Evolutionary conservation across 2,329 filamentous ascomycete species (phyloP).

Genomic region (Rachicladosporium sp.): DNA sequence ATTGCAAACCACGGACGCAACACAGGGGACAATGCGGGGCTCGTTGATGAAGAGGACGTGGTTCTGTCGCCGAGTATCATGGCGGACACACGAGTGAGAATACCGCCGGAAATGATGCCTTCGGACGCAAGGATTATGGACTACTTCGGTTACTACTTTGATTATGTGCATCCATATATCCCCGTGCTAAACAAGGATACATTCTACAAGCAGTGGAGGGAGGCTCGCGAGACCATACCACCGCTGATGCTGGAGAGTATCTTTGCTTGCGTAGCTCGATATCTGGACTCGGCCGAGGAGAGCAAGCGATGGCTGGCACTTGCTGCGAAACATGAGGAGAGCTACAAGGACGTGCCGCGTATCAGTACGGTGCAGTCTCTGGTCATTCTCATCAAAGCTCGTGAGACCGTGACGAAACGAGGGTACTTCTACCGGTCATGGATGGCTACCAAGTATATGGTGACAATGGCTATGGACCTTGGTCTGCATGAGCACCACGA

Average conservation of each 20-base stretch:
- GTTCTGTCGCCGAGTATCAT: constrained; percentile 55
- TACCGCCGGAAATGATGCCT: constrained; percentile 88
- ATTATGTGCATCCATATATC: constrained; percentile 81
- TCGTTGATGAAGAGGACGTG: constrained; percentile 58
- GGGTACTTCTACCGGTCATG: constrained; percentile 96
- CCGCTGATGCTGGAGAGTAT: constrained; percentile 80
- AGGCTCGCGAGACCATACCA: constrained; percentile 70
- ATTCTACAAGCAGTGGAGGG: constrained; percentile 84
- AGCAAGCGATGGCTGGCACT: constrained; percentile 88
- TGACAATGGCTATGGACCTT: constrained; percentile 86
- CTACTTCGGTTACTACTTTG: constrained; percentile 85
- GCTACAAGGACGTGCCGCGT: constrained; percentile 83
- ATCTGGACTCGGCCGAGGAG: constrained; percentile 71
- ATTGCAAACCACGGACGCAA: constrained; percentile 52
- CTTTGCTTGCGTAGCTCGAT: constrained; percentile 74
- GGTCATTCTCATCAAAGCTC: constrained; percentile 75
- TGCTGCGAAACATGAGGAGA: constrained; percentile 77
- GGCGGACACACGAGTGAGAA: constrained; percentile 67
- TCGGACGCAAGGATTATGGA: constrained; percentile 67
- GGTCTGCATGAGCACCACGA: constrained; percentile 78
- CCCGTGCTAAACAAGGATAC: constrained; percentile 72
- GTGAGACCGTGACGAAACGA: constrained; percentile 80
- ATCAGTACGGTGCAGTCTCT: constrained; percentile 86
- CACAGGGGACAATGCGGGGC: constrained; percentile 47
- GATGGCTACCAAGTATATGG: constrained; percentile 87